phyloP scores from a whole-genome alignment of 2,329 filamentous ascomycete species.

The Metarhizium humberi region DNA sequence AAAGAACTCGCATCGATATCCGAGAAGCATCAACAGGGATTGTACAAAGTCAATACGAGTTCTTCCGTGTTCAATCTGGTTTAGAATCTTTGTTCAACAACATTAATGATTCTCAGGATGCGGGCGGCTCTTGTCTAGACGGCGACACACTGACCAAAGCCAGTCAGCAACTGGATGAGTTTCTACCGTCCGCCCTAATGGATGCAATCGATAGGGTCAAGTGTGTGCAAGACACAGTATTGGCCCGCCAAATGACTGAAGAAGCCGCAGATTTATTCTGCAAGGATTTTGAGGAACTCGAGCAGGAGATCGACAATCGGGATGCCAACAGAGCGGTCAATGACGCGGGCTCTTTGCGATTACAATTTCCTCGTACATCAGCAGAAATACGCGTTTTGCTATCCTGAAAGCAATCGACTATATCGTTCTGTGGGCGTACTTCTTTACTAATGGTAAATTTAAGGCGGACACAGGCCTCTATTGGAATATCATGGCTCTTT shows the following conservation, averaged over 20 bases:
- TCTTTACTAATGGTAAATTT: not conserved
- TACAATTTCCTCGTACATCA: constrained; percentile 48
- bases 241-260: constrained; percentile 71
- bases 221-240: constrained; percentile 58
- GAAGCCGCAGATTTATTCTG: constrained; percentile 79
- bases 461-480: not conserved
- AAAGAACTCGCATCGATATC: constrained; percentile 48
- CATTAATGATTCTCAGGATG: constrained; percentile 15
- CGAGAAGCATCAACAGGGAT: constrained; percentile 47
- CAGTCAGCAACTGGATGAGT: constrained; percentile 76
- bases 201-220: constrained; percentile 80
- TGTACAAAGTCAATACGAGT: constrained; percentile 58
- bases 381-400: constrained; percentile 52
- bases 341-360: constrained; percentile 16
- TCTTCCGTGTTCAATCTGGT: constrained; percentile 68
- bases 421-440: not conserved
- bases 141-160: constrained; percentile 48
- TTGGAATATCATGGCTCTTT: not conserved
- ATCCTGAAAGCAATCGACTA: constrained; percentile 25
- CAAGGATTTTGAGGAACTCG: constrained; percentile 62
- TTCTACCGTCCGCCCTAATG: constrained; percentile 85
- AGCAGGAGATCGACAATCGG: constrained; percentile 36
- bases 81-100: constrained; percentile 53
- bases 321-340: constrained; percentile 22
- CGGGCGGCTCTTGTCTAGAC: constrained; percentile 34